These are phyloP conservation scores for Chalaropsis thielavioides DNA, from an alignment of 2,329 filamentous ascomycete genomes.

Conservation along the genomic window DNA sequence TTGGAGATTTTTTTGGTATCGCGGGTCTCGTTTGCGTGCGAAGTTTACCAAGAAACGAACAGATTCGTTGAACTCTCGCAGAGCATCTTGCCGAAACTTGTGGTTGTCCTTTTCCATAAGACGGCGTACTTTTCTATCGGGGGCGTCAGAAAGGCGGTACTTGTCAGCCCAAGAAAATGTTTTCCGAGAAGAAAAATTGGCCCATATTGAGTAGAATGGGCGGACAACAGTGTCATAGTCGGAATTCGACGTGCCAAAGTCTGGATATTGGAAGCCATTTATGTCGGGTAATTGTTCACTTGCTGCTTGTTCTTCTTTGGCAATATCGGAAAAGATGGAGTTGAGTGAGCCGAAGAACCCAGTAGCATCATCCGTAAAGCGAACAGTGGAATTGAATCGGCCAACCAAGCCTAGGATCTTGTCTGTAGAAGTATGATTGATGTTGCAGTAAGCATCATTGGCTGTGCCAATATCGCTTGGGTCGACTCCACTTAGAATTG, in stretches of 20 bases:
- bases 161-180: conserved; percentile 80
- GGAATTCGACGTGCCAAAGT: conserved; percentile 67
- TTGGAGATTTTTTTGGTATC: conserved; percentile 63
- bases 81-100: conserved; percentile 64
- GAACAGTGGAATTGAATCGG: conserved; percentile 62
- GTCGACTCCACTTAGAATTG: conserved; percentile 58
- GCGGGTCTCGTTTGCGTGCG: conserved; percentile 78
- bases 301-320: conserved; percentile 49
- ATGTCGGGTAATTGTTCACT: conserved; percentile 37
- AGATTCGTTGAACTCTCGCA: conserved; percentile 82
- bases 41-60: conserved; percentile 77
- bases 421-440: conserved; percentile 62
- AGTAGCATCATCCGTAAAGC: conserved; percentile 62
- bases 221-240: conserved; percentile 62
- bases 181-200: conserved; percentile 68
- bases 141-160: conserved; percentile 70
- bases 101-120: conserved; percentile 94
- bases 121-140: conserved; percentile 67
- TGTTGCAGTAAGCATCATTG: conserved; percentile 49
- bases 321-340: conserved; percentile 65
- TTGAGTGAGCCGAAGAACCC: conserved; percentile 76
- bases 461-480: conserved; percentile 30
- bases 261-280: conserved; percentile 51
- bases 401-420: conserved; percentile 67
- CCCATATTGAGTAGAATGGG: conserved; percentile 70